phyloP scores from a whole-genome alignment of 73 alveolate genomes.

The Paramecium sonneborni region DNA sequence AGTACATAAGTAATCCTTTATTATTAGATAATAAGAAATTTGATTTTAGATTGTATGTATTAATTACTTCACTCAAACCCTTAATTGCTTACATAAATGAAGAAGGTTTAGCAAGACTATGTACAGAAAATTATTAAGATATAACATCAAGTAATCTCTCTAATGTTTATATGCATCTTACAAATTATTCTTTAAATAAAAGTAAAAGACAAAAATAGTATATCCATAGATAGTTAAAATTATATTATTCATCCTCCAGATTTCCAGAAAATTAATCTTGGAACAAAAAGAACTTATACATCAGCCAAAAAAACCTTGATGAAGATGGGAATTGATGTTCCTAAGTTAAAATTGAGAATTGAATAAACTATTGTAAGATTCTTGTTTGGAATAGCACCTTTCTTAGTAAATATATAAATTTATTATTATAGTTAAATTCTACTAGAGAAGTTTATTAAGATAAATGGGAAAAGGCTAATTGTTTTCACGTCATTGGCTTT shows the following conservation, averaged over 20 bases:
- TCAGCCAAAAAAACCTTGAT: slow-evolving; percentile 83
- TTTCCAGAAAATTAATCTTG: not conserved
- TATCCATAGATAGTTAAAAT: slow-evolving; percentile 67
- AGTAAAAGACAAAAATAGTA: not conserved
- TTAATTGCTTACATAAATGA: slow-evolving; percentile 88
- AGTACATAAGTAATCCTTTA: slow-evolving; percentile 89
- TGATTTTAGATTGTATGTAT: slow-evolving; percentile 92
- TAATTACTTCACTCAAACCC: slow-evolving; percentile 92
- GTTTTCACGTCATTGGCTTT: slow-evolving; percentile 86
- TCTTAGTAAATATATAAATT: not conserved
- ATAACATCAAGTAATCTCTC: slow-evolving; percentile 75
- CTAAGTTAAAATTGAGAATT: slow-evolving; percentile 21
- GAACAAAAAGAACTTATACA: slow-evolving; percentile 63
- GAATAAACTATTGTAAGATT: slow-evolving; percentile 50
- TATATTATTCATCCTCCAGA: slow-evolving; percentile 11
- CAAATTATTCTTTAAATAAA: slow-evolving; percentile 90
- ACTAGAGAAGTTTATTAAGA: slow-evolving; percentile 36
- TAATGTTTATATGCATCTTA: slow-evolving; percentile 84
- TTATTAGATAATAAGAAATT: slow-evolving; percentile 94
- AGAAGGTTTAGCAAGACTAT: slow-evolving; percentile 98
- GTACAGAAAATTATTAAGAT: slow-evolving; percentile 86
- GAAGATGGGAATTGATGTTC: slow-evolving; percentile 46
- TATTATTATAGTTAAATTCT: not conserved
- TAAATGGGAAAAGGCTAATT: slow-evolving; percentile 65
- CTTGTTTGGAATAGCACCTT: slow-evolving; percentile 21